phyloP scores from a whole-genome alignment of 2,329 filamentous ascomycete species.

The Ophidiomyces ophidiicola region DNA sequence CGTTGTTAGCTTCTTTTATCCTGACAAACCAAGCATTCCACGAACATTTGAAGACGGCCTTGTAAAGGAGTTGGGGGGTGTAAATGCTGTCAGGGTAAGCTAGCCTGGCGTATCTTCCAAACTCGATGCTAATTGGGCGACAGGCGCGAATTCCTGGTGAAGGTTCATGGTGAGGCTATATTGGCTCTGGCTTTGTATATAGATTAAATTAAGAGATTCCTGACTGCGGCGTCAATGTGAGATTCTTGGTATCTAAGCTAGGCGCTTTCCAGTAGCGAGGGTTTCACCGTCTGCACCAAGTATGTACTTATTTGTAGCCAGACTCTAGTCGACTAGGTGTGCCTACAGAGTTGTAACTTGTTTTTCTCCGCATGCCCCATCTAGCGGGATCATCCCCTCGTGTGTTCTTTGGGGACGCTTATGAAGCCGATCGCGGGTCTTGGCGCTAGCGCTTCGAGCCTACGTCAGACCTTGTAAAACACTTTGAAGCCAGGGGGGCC shows the following conservation, averaged over 20 bases:
- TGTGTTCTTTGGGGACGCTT: too few relatives aligned
- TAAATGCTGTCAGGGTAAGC: slow-evolving; percentile 54
- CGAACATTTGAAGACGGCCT: slow-evolving; percentile 58
- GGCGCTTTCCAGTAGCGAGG: too few relatives aligned
- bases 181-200: slow-evolving; percentile 9
- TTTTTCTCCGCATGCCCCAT: too few relatives aligned
- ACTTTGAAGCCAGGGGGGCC: slow-evolving; percentile 2
- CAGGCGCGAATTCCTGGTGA: slow-evolving; percentile 31
- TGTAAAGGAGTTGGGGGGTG: slow-evolving; percentile 61
- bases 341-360: too few relatives aligned
- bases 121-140: background rate
- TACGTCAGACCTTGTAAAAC: slow-evolving; percentile 11
- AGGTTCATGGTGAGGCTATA: slow-evolving; percentile 8
- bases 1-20: slow-evolving; percentile 56
- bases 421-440: too few relatives aligned
- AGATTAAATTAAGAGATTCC: slow-evolving; percentile 6
- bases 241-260: too few relatives aligned
- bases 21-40: slow-evolving; percentile 57
- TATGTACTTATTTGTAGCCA: too few relatives aligned
- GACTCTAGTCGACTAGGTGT: too few relatives aligned
- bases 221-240: slow-evolving; percentile 5
- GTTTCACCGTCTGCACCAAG: too few relatives aligned
- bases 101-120: background rate
- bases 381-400: too few relatives aligned
- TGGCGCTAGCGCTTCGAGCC: slow-evolving; percentile 1